Evolutionary conservation across 805 yeast species (phyloP).

Genomic region (Ogataea zsoltii): DNA sequence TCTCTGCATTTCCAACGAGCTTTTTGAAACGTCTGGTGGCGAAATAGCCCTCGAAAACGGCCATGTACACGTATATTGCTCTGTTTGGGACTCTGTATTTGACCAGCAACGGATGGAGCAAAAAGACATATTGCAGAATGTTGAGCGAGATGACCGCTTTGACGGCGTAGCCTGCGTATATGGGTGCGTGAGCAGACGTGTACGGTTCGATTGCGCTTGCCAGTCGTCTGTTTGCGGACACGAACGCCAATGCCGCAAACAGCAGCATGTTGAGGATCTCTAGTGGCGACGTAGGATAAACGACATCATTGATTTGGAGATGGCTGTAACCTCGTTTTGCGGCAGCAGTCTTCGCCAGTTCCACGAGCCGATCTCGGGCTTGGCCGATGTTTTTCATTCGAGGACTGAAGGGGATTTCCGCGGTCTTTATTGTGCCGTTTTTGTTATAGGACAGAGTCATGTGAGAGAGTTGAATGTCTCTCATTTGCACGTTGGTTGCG

Average conservation of each 20-base stretch:
- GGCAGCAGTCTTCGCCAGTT: constrained; percentile 79
- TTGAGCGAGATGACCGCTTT: constrained; percentile 44
- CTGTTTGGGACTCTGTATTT: constrained; percentile 63
- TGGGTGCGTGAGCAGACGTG: constrained; percentile 7
- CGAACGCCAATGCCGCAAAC: constrained; percentile 4
- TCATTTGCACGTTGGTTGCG: constrained; percentile 42
- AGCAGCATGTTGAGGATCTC: constrained; percentile 26
- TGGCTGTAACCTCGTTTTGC: constrained; percentile 59
- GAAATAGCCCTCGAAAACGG: constrained; percentile 62
- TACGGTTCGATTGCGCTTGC: too few relatives aligned
- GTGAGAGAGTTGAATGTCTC: constrained; percentile 44
- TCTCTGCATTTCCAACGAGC: constrained; percentile 13
- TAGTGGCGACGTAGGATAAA: constrained; percentile 36
- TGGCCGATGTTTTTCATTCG: constrained; percentile 46
- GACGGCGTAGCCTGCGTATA: constrained; percentile 14
- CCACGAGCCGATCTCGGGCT: constrained; percentile 54
- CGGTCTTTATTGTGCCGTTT: constrained; percentile 36
- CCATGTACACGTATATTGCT: constrained; percentile 52
- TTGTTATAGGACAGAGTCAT: constrained; percentile 44
- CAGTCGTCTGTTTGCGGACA: constrained; percentile 10
- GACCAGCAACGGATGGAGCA: constrained; percentile 50
- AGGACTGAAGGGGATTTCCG: constrained; percentile 50
- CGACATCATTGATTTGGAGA: constrained; percentile 47
- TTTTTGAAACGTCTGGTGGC: constrained; percentile 46
- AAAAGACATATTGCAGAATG: constrained; percentile 45